phyloP scores from a whole-genome alignment of 2,329 filamentous ascomycete genomes.

The Fusarium falciforme region DNA sequence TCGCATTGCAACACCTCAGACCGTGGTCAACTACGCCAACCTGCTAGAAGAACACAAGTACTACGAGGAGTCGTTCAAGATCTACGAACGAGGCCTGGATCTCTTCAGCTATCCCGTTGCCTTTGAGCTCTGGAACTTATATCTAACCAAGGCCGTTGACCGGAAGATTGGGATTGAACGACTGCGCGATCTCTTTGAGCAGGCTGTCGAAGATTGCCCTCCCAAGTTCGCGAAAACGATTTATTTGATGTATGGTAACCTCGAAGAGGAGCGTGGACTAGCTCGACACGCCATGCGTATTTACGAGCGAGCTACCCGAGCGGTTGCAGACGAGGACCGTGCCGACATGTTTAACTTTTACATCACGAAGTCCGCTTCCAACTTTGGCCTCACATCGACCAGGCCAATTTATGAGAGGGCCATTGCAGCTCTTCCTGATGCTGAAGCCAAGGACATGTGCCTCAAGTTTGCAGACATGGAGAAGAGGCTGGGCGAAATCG shows the following conservation, averaged over 20 bases:
- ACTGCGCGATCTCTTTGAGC: slow-evolving; percentile 94
- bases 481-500: slow-evolving; percentile 89
- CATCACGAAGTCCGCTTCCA: slow-evolving; percentile 97
- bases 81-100: slow-evolving; percentile 95
- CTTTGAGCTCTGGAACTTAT: slow-evolving; percentile 98
- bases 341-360: slow-evolving; percentile 99
- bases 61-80: slow-evolving; percentile 97
- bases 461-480: slow-evolving; percentile 99
- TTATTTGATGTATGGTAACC: slow-evolving; percentile 97
- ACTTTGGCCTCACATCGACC: slow-evolving; percentile 96
- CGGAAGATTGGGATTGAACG: slow-evolving; percentile 96
- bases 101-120: slow-evolving; percentile 99
- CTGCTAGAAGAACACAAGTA: slow-evolving; percentile 94
- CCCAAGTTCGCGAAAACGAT: slow-evolving; percentile 96
- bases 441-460: slow-evolving; percentile 96
- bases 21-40: slow-evolving; percentile 98
- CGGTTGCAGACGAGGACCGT: slow-evolving; percentile 93
- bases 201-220: slow-evolving; percentile 93
- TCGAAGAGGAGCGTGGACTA: slow-evolving; percentile 95
- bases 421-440: slow-evolving; percentile 91
- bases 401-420: slow-evolving; percentile 96
- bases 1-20: slow-evolving; percentile 96
- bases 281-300: slow-evolving; percentile 98
- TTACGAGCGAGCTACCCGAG: slow-evolving; percentile 95
- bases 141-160: slow-evolving; percentile 96